These are phyloP conservation scores for Silene coronaria DNA, from an alignment of 179 eudicot species.

Conservation along the genomic window DNA sequence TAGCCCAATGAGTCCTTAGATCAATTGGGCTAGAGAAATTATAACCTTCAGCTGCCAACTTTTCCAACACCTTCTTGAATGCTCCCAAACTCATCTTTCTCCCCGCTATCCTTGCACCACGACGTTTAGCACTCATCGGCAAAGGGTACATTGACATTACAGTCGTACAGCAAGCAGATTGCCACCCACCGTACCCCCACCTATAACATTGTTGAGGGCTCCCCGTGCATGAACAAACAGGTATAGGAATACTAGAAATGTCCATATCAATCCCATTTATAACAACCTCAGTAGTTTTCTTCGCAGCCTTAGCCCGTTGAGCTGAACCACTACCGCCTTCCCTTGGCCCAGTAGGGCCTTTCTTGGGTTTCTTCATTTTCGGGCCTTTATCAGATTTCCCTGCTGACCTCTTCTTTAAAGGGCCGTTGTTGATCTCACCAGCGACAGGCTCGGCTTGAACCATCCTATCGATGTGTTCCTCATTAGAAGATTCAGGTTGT, in stretches of 20 bases:
- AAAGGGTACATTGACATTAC: conserved; percentile 69
- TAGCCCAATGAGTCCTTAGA: conserved; percentile 76
- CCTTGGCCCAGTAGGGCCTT: conserved; percentile 44
- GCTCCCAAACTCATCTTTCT: conserved; percentile 87
- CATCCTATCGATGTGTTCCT: conserved; percentile 34
- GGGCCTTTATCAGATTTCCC: conserved; percentile 47
- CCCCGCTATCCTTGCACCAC: conserved; percentile 84
- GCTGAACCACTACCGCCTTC: conserved; percentile 49
- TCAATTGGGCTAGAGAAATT: conserved; percentile 69
- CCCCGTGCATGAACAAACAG: conserved; percentile 85
- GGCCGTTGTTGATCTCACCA: conserved; percentile 36
- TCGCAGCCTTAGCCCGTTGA: conserved; percentile 53
- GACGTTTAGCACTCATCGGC: conserved; percentile 81
- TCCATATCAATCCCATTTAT: conserved; percentile 79
- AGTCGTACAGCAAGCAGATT: conserved; percentile 82
- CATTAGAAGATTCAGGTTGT: conserved; percentile 48
- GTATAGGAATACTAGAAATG: conserved; percentile 68
- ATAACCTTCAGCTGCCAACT: conserved; percentile 66
- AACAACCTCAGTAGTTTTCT: conserved; percentile 55
- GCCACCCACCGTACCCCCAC: conserved; percentile 94
- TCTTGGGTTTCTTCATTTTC: conserved; percentile 63
- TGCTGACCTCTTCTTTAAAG: conserved; percentile 53
- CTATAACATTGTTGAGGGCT: conserved; percentile 71
- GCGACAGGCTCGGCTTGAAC: conserved; percentile 37
- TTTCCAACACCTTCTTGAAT: conserved; percentile 81